Evolutionary conservation across 1,284 basidiomycete species (phyloP).

Genomic region (Ceratobasidium sp.): DNA sequence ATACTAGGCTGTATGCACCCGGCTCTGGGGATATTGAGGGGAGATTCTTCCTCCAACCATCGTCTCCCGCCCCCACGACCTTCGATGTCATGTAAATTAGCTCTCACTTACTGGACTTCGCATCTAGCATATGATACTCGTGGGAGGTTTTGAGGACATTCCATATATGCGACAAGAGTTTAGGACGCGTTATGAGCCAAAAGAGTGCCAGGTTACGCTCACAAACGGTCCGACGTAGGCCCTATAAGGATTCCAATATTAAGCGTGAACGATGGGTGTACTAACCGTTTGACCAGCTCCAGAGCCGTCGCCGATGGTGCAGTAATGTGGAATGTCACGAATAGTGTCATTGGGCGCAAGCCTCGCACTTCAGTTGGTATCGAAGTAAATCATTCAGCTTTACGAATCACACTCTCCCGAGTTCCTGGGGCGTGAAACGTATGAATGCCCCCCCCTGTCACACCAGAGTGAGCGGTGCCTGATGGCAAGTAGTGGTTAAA

Average conservation of each 20-base stretch:
- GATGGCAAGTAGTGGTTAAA: constrained; percentile 9
- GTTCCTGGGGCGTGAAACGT: not conserved
- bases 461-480: not conserved
- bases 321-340: constrained; percentile 30
- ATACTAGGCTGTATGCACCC: no score
- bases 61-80: no score
- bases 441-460: not conserved
- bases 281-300: constrained; percentile 9
- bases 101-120: not conserved
- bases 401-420: not conserved
- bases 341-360: constrained; percentile 22
- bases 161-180: constrained; percentile 42
- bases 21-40: no score
- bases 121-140: constrained; percentile 44
- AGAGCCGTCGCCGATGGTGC: constrained; percentile 46
- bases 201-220: constrained; percentile 30
- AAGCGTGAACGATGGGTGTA: not conserved
- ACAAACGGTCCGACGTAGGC: constrained; percentile 47
- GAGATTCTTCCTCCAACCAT: no score
- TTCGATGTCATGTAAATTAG: no score
- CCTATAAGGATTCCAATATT: not conserved
- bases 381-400: no score
- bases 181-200: not conserved
- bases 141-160: constrained; percentile 47
- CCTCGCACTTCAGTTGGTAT: constrained; percentile 8